Conservation (phyloP, 768 basidiomycete species). For the Suillus subluteus region DNA sequence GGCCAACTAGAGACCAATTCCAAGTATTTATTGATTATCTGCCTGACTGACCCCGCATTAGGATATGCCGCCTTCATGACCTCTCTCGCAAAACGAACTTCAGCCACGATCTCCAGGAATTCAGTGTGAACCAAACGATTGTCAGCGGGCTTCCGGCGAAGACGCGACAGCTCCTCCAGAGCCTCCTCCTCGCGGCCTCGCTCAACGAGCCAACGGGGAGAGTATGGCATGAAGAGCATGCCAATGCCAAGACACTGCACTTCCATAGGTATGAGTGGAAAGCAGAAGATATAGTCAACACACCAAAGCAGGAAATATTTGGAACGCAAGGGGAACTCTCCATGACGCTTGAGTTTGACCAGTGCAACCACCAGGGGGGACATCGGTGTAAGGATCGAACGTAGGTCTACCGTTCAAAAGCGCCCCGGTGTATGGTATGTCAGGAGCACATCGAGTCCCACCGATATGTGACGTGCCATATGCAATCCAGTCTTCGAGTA, state of each 20-base stretch:
- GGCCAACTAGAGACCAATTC: conserved; percentile 34
- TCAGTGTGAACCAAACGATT: conserved; percentile 40
- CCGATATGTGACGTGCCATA: conserved; percentile 39
- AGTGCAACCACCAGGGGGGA: conserved; percentile 35
- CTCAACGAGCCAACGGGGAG: conserved; percentile 49
- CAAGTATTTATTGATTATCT: conserved; percentile 29
- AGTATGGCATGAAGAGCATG: conserved; percentile 43
- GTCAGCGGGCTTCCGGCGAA: conserved; percentile 38
- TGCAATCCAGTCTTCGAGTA: conserved; percentile 34
- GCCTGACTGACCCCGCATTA: conserved; percentile 24
- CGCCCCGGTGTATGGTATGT: conserved; percentile 32
- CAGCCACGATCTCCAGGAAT: conserved; percentile 44
- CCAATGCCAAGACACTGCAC: conserved; percentile 33
- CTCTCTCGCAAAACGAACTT: conserved; percentile 33
- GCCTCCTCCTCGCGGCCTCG: conserved; percentile 42
- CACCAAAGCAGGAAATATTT: conserved; percentile 42
- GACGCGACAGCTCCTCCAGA: conserved; percentile 34
- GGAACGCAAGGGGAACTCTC: conserved; percentile 41
- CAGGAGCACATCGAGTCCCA: conserved; percentile 34
- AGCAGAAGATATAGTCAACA: conserved; percentile 19
- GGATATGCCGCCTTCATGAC: conserved; percentile 23
- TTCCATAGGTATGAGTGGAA: conserved; percentile 3
- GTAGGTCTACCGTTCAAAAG: conserved; percentile 38
- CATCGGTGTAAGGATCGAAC: conserved; percentile 32
- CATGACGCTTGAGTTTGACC: conserved; percentile 35